Percentiles rank a stretch among this genome's conserved stretches.
Evolutionary conservation across 805 yeast species (phyloP).

Genomic region (Myxozyma melibiosi): DNA sequence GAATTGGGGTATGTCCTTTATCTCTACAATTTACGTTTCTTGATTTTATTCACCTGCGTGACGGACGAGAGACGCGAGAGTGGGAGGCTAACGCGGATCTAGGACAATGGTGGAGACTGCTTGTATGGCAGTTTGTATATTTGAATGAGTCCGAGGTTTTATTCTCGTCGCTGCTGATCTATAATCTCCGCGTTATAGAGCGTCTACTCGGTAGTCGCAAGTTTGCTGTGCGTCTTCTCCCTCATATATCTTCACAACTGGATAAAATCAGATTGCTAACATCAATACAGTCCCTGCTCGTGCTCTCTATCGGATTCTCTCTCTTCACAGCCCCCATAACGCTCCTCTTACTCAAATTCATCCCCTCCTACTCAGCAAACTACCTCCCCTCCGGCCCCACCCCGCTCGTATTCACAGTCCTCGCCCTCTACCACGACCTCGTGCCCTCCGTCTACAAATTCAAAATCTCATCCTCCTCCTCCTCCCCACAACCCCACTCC

Average conservation of each 20-base stretch:
- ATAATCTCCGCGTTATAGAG: constrained; percentile 46
- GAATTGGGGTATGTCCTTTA: constrained; percentile 37
- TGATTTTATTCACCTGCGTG: constrained; percentile 3
- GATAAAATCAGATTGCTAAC: too few relatives aligned
- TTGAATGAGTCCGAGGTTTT: constrained; percentile 45
- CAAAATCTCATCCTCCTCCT: constrained; percentile 34
- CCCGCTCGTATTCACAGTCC: constrained; percentile 42
- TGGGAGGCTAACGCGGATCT: constrained; percentile 6
- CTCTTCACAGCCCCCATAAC: constrained; percentile 34
- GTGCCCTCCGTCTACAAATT: constrained; percentile 49
- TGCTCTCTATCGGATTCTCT: constrained; percentile 34
- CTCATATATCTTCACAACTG: not conserved
- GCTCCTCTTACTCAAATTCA: constrained; percentile 21
- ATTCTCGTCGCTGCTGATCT: constrained; percentile 42
- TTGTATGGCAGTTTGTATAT: constrained; percentile 40
- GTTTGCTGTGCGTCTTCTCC: constrained; percentile 38
- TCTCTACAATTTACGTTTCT: not conserved
- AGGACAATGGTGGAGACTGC: constrained; percentile 45
- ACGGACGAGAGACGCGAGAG: constrained; percentile 14
- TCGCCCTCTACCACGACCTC: constrained; percentile 44
- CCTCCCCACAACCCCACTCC: constrained; percentile 3
- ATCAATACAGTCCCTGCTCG: constrained; percentile 23
- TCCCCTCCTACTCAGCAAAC: constrained; percentile 32
- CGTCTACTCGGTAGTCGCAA: constrained; percentile 46
- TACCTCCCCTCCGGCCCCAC: constrained; percentile 45